Evolutionary conservation across 306 rosid genomes (phyloP).

Genomic region (Ziziphus jujuba): DNA sequence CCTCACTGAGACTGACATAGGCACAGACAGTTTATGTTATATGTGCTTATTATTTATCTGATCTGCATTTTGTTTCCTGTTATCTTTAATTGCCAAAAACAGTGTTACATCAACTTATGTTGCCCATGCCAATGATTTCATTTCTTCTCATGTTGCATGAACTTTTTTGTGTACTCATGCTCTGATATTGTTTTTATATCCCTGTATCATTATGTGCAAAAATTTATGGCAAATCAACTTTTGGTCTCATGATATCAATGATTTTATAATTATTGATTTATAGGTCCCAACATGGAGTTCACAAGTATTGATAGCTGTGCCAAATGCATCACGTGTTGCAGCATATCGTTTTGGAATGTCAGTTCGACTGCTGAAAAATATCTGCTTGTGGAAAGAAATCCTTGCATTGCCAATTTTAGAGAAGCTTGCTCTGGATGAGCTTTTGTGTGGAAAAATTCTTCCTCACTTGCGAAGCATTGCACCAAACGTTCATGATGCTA

Average conservation of each 20-base stretch:
- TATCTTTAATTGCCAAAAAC: too few species aligned
- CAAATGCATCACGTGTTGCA: conserved; percentile 84
- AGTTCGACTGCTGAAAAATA: conserved; percentile 83
- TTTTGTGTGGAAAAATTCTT: conserved; percentile 71
- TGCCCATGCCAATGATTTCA: too few species aligned
- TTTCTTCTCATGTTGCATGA: too few species aligned
- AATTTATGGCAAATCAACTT: conserved; percentile 10
- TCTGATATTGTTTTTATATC: neutral
- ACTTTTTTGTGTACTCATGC: too few species aligned
- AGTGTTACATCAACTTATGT: too few species aligned
- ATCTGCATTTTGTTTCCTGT: too few species aligned
- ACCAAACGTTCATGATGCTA: conserved; percentile 80
- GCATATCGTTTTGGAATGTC: conserved; percentile 89
- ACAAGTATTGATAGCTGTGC: conserved; percentile 68
- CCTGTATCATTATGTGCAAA: neutral
- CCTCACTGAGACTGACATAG: too few species aligned
- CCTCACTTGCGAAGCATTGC: conserved; percentile 83
- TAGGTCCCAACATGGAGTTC: conserved; percentile 97
- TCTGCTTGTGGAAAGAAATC: conserved; percentile 86
- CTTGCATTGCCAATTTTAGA: conserved; percentile 73
- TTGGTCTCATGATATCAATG: neutral
- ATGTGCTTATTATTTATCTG: too few species aligned
- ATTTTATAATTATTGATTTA: conserved; percentile 17
- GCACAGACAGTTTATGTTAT: too few species aligned
- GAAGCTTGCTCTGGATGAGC: conserved; percentile 90